phyloP scores from a whole-genome alignment of 805 yeast species.

The Pichia occidentalis region DNA sequence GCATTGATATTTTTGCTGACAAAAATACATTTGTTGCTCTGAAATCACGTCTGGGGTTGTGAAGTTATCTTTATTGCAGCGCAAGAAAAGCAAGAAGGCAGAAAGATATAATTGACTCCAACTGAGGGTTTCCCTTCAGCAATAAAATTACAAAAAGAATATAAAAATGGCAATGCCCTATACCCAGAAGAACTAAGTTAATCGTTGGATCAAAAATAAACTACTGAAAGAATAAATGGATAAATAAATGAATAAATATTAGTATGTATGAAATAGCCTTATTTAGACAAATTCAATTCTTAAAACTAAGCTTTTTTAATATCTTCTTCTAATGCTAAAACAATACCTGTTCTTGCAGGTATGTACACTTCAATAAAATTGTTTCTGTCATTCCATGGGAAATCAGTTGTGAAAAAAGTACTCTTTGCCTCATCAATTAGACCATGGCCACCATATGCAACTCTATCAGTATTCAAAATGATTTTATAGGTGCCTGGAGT shows the following conservation, averaged over 20 bases:
- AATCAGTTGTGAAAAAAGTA: slow-evolving; percentile 62
- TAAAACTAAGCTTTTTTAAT: slow-evolving; percentile 14
- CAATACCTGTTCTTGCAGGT: slow-evolving; percentile 70
- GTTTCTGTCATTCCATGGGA: slow-evolving; percentile 72
- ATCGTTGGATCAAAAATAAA: not conserved
- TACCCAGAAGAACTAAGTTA: not conserved
- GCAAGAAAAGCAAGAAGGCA: no score
- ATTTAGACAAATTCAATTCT: no score
- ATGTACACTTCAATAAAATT: slow-evolving; percentile 73
- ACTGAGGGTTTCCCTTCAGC: no score
- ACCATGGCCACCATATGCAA: slow-evolving; percentile 73
- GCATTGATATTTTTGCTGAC: slow-evolving; percentile 20
- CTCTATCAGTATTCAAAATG: slow-evolving; percentile 67
- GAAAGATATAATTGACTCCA: no score
- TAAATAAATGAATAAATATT: no score
- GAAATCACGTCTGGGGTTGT: slow-evolving; percentile 1
- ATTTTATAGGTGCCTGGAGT: slow-evolving; percentile 67
- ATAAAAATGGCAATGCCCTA: no score
- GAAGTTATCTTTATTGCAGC: no score
- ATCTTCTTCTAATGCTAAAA: slow-evolving; percentile 41
- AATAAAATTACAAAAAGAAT: no score
- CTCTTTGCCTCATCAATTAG: slow-evolving; percentile 53
- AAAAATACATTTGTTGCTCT: slow-evolving; percentile 1
- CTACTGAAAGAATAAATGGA: no score
- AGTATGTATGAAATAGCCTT: no score